Evolutionary conservation across 805 yeast species (phyloP).

Genomic region (Limtongozyma cylindracea): DNA sequence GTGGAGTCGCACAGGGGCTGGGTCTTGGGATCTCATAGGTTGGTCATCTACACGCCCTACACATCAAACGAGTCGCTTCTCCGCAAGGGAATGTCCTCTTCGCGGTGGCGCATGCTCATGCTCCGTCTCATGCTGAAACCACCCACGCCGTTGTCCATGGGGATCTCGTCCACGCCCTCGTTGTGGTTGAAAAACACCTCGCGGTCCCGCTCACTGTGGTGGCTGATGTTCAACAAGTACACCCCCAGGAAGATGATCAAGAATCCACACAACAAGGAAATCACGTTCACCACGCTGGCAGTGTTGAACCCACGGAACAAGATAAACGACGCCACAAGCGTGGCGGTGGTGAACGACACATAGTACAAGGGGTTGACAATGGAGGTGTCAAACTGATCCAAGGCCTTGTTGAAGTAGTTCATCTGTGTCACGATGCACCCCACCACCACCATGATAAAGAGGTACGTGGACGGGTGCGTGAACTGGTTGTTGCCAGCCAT

Average conservation of each 20-base stretch:
- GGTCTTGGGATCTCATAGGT: too few species aligned
- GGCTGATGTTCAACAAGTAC: slow-evolving; percentile 52
- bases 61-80: too few species aligned
- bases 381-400: slow-evolving; percentile 82
- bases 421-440: slow-evolving; percentile 73
- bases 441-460: slow-evolving; percentile 54
- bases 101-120: too few species aligned
- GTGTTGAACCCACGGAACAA: slow-evolving; percentile 76
- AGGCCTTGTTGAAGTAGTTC: slow-evolving; percentile 84
- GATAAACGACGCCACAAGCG: slow-evolving; percentile 66
- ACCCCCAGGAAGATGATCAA: slow-evolving; percentile 76
- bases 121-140: too few species aligned
- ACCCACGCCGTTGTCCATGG: slow-evolving; percentile 65
- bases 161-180: slow-evolving; percentile 23
- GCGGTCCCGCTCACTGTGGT: slow-evolving; percentile 23
- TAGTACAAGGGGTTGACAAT: slow-evolving; percentile 80
- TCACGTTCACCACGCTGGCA: slow-evolving; percentile 50
- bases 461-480: slow-evolving; percentile 60
- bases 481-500: slow-evolving; percentile 73
- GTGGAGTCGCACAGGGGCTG: too few species aligned
- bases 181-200: slow-evolving; percentile 36
- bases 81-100: too few species aligned
- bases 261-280: slow-evolving; percentile 67
- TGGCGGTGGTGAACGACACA: slow-evolving; percentile 77
- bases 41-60: too few species aligned